Percentiles rank a stretch among this genome's conserved stretches.
These are phyloP conservation scores for Naumovozyma dairenensis DNA, from an alignment of 805 yeast species.

Conservation along the genomic window DNA sequence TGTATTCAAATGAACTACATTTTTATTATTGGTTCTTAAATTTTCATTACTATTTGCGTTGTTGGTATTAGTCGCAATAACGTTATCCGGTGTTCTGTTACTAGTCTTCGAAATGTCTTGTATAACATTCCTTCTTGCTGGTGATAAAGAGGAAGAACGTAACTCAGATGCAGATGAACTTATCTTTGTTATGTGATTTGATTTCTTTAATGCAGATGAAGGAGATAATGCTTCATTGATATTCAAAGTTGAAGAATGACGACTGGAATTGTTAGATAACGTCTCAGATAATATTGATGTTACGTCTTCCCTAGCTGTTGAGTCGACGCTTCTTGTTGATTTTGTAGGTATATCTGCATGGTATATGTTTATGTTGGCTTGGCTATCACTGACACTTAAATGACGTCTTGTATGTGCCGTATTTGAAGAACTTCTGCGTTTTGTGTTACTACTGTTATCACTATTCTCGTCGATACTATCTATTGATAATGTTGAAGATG, in stretches of 20 bases:
- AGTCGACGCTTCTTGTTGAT: conserved; percentile 4
- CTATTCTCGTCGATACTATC: not conserved
- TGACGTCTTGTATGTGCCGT: not conserved
- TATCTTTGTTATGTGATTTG: too few relatives aligned
- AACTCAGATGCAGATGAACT: not conserved
- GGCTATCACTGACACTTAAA: conserved; percentile 1
- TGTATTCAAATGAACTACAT: conserved; percentile 9
- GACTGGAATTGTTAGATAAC: conserved; percentile 1
- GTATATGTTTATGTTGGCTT: conserved; percentile 1
- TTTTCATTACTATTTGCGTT: too few relatives aligned
- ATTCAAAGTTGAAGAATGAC: conserved; percentile 4
- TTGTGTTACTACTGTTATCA: not conserved
- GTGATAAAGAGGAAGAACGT: not conserved
- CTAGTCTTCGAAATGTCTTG: not conserved
- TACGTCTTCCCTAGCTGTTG: conserved; percentile 4
- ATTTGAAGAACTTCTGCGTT: conserved; percentile 2
- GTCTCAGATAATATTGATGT: conserved; percentile 5
- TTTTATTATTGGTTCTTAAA: too few relatives aligned
- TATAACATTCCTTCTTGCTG: not conserved
- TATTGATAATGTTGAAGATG: conserved; percentile 1
- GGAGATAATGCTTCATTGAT: conserved; percentile 1
- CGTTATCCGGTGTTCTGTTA: too few relatives aligned
- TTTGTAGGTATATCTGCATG: conserved; percentile 3
- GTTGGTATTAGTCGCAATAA: too few relatives aligned
- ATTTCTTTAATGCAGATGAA: not conserved